Evolutionary conservation across 1,284 basidiomycete genomes (phyloP).

Genomic region (Lignosus rhinocerotis): DNA sequence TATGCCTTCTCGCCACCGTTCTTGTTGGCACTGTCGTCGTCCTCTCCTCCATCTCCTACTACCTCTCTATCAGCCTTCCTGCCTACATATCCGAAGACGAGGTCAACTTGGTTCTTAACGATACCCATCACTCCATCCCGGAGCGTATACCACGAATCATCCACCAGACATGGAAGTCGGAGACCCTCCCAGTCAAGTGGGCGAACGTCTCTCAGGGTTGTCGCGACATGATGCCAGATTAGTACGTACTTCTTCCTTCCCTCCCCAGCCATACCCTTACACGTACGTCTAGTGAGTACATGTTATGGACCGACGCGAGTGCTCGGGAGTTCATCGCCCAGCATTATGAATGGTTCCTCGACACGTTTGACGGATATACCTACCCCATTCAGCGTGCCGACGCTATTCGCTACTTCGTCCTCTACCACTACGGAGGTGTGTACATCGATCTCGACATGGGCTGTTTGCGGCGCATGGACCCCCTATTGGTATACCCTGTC

Average conservation of each 20-base stretch:
- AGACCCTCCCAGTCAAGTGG: slow-evolving; percentile 86
- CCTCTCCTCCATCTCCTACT: slow-evolving; percentile 88
- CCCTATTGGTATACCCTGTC: slow-evolving; percentile 85
- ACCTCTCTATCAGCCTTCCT: slow-evolving; percentile 79
- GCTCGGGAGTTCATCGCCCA: slow-evolving; percentile 89
- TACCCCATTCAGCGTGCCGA: slow-evolving; percentile 98
- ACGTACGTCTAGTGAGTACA: slow-evolving; percentile 74
- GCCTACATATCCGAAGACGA: slow-evolving; percentile 84
- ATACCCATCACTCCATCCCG: slow-evolving; percentile 47
- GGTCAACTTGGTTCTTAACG: slow-evolving; percentile 67
- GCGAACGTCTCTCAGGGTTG: slow-evolving; percentile 77
- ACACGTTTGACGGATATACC: slow-evolving; percentile 90
- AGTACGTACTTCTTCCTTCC: slow-evolving; percentile 59
- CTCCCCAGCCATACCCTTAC: slow-evolving; percentile 18
- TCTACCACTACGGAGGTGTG: slow-evolving; percentile 93
- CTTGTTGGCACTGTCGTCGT: slow-evolving; percentile 91
- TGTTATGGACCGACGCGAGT: slow-evolving; percentile 93
- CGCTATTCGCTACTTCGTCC: slow-evolving; percentile 96
- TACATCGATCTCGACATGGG: slow-evolving; percentile 99
- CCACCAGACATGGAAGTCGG: slow-evolving; percentile 98
- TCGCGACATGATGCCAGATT: slow-evolving; percentile 90
- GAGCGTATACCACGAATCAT: slow-evolving; percentile 90
- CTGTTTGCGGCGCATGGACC: slow-evolving; percentile 88
- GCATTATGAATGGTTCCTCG: slow-evolving; percentile 90
- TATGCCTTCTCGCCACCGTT: slow-evolving; percentile 81